Evolutionary conservation across 1,284 basidiomycete species (phyloP), one percentile per base, ranked within the genome.

Genomic region (Taiwanofungus camphoratus): DNA sequence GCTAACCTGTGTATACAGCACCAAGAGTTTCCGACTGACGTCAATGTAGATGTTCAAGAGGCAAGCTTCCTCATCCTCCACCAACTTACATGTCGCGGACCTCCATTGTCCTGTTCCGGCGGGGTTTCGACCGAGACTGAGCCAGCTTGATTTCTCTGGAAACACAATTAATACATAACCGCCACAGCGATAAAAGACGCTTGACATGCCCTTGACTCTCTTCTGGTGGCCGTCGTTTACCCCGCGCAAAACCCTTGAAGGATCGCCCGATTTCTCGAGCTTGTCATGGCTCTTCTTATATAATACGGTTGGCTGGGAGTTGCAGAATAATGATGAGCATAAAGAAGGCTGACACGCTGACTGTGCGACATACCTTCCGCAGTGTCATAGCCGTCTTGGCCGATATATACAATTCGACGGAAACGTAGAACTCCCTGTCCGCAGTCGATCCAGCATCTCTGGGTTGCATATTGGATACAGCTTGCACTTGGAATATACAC

Each of bases 91-190:
- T 12, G 73, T 79, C 18, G 81, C 86, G 33, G 72, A 62, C 54
- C 80, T 69, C 87, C 87, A 89, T 39, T 79, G 76, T 12, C 78
- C 80, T 13, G 69, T 62, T 26, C 66, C 67, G 23, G 70, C 61
- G 18, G 74, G 53, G 22, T 68, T 70, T 47, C 73, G 75, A 27
- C 73, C 64, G n/a, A 83, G 67, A 15, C 73, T 72, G 35, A 84
- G 71, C 83, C 83, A 87, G 54, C 77, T 85, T 9, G 79, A 68
- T 62, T 82, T 85, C 58, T 88, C 85, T 86, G 42, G 26, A 45
- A 42, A 22, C 23, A 24, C 15, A n/a, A n/a, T n/a, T n/a, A n/a
- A n/a, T n/a, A n/a, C n/a, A n/a, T n/a, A n/a, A n/a, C 21, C 18
- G 32, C 26, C 26, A 8, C 26, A 27, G 26, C 26, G 26, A 22